Conservation (phyloP, 768 basidiomycete species). For the Phylloporus scabripes region DNA sequence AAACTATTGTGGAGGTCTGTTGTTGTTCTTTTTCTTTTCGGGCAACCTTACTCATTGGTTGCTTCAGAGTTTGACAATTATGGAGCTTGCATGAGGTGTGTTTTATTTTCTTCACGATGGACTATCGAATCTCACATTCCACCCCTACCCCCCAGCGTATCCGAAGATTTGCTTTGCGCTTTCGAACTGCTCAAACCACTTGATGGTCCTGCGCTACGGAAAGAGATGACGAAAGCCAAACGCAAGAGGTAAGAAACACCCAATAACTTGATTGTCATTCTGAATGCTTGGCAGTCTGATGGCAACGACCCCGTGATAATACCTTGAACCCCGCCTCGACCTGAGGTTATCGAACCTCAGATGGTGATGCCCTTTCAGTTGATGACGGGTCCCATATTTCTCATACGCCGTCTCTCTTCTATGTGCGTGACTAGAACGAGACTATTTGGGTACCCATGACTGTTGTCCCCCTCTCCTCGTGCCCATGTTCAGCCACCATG, state of each 20-base stretch:
- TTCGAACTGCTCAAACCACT: conserved; percentile 96
- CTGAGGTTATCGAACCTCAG: conserved; percentile 7
- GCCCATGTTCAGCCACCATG: conserved; percentile 17
- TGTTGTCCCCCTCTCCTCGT: conserved; percentile 16
- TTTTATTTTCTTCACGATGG: conserved; percentile 1
- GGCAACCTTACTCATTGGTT: conserved; percentile 13
- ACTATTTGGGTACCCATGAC: conserved; percentile 26
- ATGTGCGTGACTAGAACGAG: conserved; percentile 23
- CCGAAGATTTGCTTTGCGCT: conserved; percentile 94
- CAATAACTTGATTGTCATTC: neutral
- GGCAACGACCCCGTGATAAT: conserved; percentile 29
- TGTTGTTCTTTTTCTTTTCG: conserved; percentile 1
- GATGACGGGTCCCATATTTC: conserved; percentile 13
- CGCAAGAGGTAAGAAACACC: conserved; percentile 72
- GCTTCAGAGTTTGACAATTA: conserved; percentile 87
- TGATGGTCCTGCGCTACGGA: conserved; percentile 89
- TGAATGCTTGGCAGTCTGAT: conserved; percentile 24
- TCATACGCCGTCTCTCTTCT: conserved; percentile 16
- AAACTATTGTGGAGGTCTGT: conserved; percentile 91
- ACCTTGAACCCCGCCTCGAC: neutral
- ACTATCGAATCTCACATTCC: conserved; percentile 12
- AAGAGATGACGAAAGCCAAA: conserved; percentile 98
- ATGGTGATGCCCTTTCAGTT: conserved; percentile 6
- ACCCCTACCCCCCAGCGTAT: conserved; percentile 54
- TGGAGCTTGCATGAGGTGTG: conserved; percentile 89